Conservation (phyloP, 208 protist genomes). For the Trypanosoma caninum region DNA sequence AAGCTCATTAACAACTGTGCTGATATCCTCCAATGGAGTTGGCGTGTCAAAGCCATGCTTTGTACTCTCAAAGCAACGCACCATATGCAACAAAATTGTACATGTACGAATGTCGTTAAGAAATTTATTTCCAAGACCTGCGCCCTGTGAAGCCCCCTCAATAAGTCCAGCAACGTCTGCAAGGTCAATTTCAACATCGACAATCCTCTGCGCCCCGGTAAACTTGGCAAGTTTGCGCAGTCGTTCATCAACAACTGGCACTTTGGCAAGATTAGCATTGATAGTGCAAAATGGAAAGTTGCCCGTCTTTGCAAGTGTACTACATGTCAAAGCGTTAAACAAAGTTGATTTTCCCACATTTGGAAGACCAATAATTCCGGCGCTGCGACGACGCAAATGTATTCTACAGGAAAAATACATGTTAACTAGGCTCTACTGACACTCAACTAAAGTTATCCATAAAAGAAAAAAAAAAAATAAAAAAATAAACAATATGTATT, state of each 20-base stretch:
- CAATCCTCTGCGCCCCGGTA: constrained; percentile 50
- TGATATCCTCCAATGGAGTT: constrained; percentile 76
- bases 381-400: constrained; percentile 43
- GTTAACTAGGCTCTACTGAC: constrained; percentile 1
- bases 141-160: constrained; percentile 78
- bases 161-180: constrained; percentile 90
- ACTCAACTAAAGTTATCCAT: not conserved
- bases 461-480: not conserved
- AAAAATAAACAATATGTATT: not conserved
- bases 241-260: constrained; percentile 72
- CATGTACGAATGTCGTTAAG: constrained; percentile 81
- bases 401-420: constrained; percentile 19
- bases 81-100: constrained; percentile 79
- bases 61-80: constrained; percentile 86
- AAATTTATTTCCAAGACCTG: constrained; percentile 88
- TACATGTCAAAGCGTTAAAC: constrained; percentile 92
- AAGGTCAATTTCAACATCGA: constrained; percentile 83
- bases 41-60: constrained; percentile 79
- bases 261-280: constrained; percentile 82
- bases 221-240: constrained; percentile 67
- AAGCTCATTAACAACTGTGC: constrained; percentile 72
- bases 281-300: constrained; percentile 95
- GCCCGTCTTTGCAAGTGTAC: constrained; percentile 83
- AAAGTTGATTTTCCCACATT: constrained; percentile 93
- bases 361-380: constrained; percentile 87